Percentiles rank a stretch among this genome's conserved stretches.
Conservation (phyloP, 345 rosid genomes). For the Anastatica hierochuntica region DNA sequence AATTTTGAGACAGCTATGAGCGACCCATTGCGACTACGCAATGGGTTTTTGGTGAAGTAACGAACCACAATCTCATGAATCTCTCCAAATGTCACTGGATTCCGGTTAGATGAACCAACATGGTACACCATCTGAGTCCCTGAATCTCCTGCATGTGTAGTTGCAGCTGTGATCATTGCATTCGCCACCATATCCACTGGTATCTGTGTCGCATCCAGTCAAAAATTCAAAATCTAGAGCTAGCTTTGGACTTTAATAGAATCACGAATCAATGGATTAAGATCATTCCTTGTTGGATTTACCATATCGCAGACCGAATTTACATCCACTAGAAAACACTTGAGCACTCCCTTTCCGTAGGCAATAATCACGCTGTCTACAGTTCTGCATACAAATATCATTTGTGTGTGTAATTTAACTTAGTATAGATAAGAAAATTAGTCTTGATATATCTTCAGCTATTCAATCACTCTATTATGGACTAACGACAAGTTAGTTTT, state of each 20-base stretch:
- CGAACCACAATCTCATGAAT: slow-evolving; percentile 39
- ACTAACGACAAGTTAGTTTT: too few relatives aligned
- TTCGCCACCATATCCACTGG: slow-evolving; percentile 29
- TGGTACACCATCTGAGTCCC: slow-evolving; percentile 44
- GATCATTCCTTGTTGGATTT: too few relatives aligned
- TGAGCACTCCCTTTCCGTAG: slow-evolving; percentile 44
- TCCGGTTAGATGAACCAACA: slow-evolving; percentile 58
- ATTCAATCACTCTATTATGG: too few relatives aligned
- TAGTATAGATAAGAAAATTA: too few relatives aligned
- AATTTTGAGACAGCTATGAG: slow-evolving; percentile 50
- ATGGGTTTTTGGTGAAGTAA: slow-evolving; percentile 59
- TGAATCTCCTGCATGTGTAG: slow-evolving; percentile 16
- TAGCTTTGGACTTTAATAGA: too few relatives aligned
- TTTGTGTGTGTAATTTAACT: too few relatives aligned
- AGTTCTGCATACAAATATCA: slow-evolving; percentile 39
- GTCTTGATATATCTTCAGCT: too few relatives aligned
- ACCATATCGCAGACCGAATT: slow-evolving; percentile 40
- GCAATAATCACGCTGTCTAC: slow-evolving; percentile 40
- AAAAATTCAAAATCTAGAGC: too few relatives aligned
- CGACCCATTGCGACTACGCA: slow-evolving; percentile 70
- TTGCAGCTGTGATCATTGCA: slow-evolving; percentile 21
- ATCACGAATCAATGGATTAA: too few relatives aligned
- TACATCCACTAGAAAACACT: slow-evolving; percentile 31
- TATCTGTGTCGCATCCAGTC: too few relatives aligned
- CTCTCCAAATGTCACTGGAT: slow-evolving; percentile 37